phyloP scores from a whole-genome alignment of 768 basidiomycete genomes.

The Boletus tomentosulus region DNA sequence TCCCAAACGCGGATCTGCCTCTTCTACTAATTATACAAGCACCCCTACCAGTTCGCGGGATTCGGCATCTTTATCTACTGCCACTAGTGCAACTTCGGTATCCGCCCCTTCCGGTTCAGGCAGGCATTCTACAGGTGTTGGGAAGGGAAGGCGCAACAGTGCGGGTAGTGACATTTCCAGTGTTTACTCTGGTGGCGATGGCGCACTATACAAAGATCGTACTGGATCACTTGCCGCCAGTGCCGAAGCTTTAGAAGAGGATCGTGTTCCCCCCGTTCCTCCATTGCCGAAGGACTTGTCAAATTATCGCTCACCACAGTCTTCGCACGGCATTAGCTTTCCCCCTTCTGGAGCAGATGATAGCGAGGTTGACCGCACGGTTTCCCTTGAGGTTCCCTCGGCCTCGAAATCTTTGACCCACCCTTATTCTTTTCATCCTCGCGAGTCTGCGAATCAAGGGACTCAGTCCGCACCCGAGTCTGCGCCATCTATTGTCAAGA shows the following conservation, averaged over 20 bases:
- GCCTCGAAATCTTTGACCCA: constrained; percentile 21
- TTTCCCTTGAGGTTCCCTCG: constrained; percentile 50
- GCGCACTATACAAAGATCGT: constrained; percentile 60
- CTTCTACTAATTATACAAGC: constrained; percentile 81
- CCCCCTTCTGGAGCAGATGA: constrained; percentile 46
- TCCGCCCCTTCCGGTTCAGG: constrained; percentile 59
- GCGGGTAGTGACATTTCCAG: constrained; percentile 83
- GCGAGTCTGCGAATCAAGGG: constrained; percentile 36
- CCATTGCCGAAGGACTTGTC: constrained; percentile 88
- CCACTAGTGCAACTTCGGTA: constrained; percentile 74
- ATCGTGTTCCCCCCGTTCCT: constrained; percentile 85
- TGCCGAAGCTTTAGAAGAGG: constrained; percentile 58
- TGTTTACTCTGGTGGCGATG: constrained; percentile 62
- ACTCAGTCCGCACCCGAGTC: constrained; percentile 41
- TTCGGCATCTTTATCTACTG: constrained; percentile 76
- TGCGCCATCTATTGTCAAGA: constrained; percentile 52
- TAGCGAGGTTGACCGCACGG: constrained; percentile 42
- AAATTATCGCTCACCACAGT: constrained; percentile 63
- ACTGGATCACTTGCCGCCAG: constrained; percentile 55
- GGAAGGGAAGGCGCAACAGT: constrained; percentile 71
- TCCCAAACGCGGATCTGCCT: constrained; percentile 85
- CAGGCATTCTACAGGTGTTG: constrained; percentile 60
- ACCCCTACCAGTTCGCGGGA: constrained; percentile 84
- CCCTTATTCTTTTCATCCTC: constrained; percentile 33
- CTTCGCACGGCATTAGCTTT: constrained; percentile 51